Conservation (phyloP, 2,329 filamentous ascomycete genomes). For the Penicillium capsulatum region DNA sequence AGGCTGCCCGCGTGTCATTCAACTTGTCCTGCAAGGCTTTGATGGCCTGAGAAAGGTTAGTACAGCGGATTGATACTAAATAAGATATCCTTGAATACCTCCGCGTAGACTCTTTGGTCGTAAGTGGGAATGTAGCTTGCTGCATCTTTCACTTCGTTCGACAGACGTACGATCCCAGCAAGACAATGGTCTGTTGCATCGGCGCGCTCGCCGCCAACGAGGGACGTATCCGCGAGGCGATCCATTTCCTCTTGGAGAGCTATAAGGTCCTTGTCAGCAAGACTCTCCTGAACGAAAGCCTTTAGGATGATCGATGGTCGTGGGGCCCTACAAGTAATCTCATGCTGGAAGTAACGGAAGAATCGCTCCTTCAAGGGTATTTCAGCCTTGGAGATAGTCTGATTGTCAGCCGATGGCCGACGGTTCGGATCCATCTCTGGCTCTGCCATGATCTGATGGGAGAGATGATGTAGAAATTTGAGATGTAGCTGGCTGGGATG, state of each 20-base stretch:
- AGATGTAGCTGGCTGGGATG: constrained; percentile 1
- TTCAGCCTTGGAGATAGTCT: constrained; percentile 34
- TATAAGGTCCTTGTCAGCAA: constrained; percentile 36
- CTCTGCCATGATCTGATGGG: constrained; percentile 27
- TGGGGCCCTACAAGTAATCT: constrained; percentile 60
- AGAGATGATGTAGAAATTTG: neutral
- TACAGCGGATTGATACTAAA: neutral
- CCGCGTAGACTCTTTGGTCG: constrained; percentile 79
- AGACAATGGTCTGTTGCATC: constrained; percentile 78
- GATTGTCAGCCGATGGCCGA: constrained; percentile 33
- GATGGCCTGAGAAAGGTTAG: constrained; percentile 57
- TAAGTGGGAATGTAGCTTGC: constrained; percentile 79
- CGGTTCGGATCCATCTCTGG: constrained; percentile 26
- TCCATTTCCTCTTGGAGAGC: constrained; percentile 73
- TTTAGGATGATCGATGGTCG: no score
- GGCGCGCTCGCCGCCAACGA: constrained; percentile 68
- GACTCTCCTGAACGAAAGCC: no score
- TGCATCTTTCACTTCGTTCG: constrained; percentile 79
- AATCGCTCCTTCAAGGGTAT: constrained; percentile 67
- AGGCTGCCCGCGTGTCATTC: constrained; percentile 61
- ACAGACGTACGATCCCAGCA: constrained; percentile 72
- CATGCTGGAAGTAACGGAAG: constrained; percentile 76
- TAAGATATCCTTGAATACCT: constrained; percentile 51
- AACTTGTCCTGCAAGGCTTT: constrained; percentile 77
- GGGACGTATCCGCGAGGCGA: constrained; percentile 59